Evolutionary conservation across 1,284 basidiomycete genomes (phyloP).

Genomic region (Anthracocystis panici-leucophaei): DNA sequence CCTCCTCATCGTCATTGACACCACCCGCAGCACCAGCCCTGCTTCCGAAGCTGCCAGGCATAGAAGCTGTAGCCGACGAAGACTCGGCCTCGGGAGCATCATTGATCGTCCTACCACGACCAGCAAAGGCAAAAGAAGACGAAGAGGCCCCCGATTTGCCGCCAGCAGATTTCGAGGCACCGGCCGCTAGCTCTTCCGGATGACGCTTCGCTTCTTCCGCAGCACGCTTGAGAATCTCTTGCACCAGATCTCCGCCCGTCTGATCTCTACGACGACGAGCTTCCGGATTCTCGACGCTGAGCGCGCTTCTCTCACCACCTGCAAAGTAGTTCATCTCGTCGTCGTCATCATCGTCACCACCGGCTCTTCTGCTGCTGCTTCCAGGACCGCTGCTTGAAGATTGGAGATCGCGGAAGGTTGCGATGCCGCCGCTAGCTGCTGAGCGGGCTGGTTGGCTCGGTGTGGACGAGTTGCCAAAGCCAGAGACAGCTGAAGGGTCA

Average conservation of each 20-base stretch:
- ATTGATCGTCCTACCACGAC: conserved; percentile 53
- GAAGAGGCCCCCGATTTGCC: conserved; percentile 10
- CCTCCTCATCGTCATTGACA: conserved; percentile 61
- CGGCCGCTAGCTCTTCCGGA: conserved; percentile 22
- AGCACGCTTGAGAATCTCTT: conserved; percentile 82
- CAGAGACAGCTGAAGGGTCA: conserved; percentile 42
- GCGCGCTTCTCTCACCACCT: conserved; percentile 76
- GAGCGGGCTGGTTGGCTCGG: conserved; percentile 19
- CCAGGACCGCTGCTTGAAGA: conserved; percentile 20
- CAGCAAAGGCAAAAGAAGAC: conserved; percentile 43
- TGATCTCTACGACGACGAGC: conserved; percentile 72
- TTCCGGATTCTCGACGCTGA: conserved; percentile 87
- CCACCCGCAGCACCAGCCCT: conserved; percentile 7
- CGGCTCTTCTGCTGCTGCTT: conserved; percentile 28
- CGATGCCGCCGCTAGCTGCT: conserved; percentile 56
- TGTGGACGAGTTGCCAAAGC: conserved; percentile 22
- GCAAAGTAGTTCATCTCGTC: conserved; percentile 67
- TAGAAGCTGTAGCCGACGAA: conserved; percentile 23
- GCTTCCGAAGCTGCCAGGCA: conserved; percentile 36
- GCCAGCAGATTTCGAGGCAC: conserved; percentile 5
- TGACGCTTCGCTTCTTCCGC: conserved; percentile 74
- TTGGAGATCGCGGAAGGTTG: conserved; percentile 69
- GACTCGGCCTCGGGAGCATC: conserved; percentile 30
- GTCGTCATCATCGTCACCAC: conserved; percentile 58
- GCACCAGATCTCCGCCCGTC: conserved; percentile 79